Base-by-base conservation (phyloP, 116 monocot species). In the Dioscorea cayenensis region DNA sequence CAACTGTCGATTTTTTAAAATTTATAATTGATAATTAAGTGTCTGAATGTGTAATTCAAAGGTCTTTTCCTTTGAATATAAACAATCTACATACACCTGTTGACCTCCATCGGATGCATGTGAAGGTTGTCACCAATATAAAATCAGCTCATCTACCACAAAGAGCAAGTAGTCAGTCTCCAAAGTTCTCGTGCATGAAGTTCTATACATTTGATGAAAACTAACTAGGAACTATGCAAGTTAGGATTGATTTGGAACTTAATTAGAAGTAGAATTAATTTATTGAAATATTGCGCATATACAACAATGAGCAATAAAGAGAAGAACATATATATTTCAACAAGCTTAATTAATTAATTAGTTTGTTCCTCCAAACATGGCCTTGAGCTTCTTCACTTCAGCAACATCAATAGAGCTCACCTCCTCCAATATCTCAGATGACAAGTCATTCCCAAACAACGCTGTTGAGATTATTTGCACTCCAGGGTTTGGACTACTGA, bases 341-440 rank as follows among this genome's bases (percentile, higher is more conserved):
- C n/a, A 19, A 19, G 21, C 21, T 59, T 5, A 59, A 19, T 32
- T 32, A 32, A 32, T 32, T 59, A 59, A 0, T 36, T 69, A 84
- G 65, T 75, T 72, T 21, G 61, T 81, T 7, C 86, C 86, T 5
- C 83, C 83, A 16, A 92, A 71, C 35, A 81, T 68, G 16, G 27
- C 76, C 81, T 88, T 88, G 64, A 92, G 83, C 85, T 81, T 85
- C 88, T 76, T 81, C 62, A 92, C 83, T 79, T 80, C 63, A 2
- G 62, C 77, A 17, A 72, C 71, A 20, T 81, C 85, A 18, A 91
- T 68, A 72, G 85, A 88, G 21, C 83, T 83, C 35, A 79, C 74
- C 81, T 74, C 79, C 77, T 75, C 80, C 52, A 85, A 55, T 19
- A 81, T 4, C 14, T 49, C 14, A 27, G 91, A 73, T 2, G 85